phyloP scores from a whole-genome alignment of 441 rosid species.

The Isatis lusitanica region DNA sequence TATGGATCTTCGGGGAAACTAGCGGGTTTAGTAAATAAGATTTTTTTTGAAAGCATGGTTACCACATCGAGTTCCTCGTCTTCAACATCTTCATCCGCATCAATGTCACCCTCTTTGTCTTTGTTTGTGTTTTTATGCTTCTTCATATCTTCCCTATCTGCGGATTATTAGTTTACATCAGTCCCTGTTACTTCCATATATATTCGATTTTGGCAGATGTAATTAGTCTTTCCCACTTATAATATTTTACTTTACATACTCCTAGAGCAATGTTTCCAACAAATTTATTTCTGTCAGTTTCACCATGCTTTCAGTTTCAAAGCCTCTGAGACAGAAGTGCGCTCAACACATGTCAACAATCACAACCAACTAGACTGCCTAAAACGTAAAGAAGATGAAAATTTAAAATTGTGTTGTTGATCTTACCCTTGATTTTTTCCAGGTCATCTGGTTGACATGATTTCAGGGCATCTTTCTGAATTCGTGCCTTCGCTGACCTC shows the following conservation, averaged over 20 bases:
- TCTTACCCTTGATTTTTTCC: conserved; percentile 48
- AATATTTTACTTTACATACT: background rate
- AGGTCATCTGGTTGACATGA: conserved; percentile 46
- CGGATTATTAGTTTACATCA: background rate
- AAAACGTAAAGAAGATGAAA: background rate
- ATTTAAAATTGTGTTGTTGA: background rate
- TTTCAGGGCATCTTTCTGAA: conserved; percentile 49
- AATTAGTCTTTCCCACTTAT: background rate
- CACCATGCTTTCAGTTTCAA: background rate
- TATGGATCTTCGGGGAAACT: background rate
- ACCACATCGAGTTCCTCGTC: conserved; percentile 66
- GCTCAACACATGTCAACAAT: background rate
- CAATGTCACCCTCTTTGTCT: conserved; percentile 49
- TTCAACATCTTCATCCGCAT: conserved; percentile 69
- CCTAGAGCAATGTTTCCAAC: background rate
- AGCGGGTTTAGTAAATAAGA: background rate
- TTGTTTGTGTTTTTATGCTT: conserved; percentile 39
- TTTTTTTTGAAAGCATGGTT: conserved; percentile 8
- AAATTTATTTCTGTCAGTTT: background rate
- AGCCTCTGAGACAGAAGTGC: background rate
- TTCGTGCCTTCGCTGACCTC: conserved; percentile 62
- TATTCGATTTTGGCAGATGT: background rate
- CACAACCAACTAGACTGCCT: background rate
- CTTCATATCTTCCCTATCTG: conserved; percentile 35
- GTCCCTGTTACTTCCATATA: background rate